phyloP scores from a whole-genome alignment of 805 yeast species.

The Ogataea parapolymorpha region DNA sequence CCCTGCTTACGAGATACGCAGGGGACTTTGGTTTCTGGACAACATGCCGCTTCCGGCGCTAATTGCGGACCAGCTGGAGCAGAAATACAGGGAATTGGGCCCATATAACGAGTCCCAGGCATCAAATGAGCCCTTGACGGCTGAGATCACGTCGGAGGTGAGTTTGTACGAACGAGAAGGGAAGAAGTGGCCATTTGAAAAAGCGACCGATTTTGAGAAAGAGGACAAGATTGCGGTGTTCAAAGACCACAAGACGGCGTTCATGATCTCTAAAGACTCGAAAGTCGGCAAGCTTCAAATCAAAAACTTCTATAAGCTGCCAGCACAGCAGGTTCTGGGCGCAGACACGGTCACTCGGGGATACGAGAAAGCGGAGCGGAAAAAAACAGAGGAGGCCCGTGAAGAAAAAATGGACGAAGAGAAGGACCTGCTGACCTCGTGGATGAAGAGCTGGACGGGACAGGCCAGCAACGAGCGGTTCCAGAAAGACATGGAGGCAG shows the following conservation, averaged over 20 bases:
- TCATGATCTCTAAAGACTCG: constrained; percentile 27
- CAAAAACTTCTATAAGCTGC: constrained; percentile 24
- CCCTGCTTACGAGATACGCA: constrained; percentile 72
- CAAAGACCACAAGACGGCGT: constrained; percentile 22
- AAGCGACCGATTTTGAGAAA: constrained; percentile 23
- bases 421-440: constrained; percentile 7
- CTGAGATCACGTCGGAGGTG: constrained; percentile 23
- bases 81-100: constrained; percentile 39
- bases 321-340: constrained; percentile 38
- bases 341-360: constrained; percentile 53
- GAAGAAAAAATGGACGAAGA: neutral
- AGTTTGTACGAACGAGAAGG: constrained; percentile 27
- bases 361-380: constrained; percentile 19
- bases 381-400: constrained; percentile 7
- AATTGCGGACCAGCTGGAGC: constrained; percentile 58
- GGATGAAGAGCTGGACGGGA: constrained; percentile 11
- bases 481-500: constrained; percentile 48
- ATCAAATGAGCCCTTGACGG: constrained; percentile 8
- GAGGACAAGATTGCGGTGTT: constrained; percentile 29
- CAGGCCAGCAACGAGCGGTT: constrained; percentile 32
- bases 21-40: constrained; percentile 81
- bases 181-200: constrained; percentile 28
- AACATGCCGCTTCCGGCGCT: constrained; percentile 51
- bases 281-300: constrained; percentile 27
- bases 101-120: constrained; percentile 14